Evolutionary conservation across 345 rosid genomes (phyloP).

Genomic region (Citrus australasica): DNA sequence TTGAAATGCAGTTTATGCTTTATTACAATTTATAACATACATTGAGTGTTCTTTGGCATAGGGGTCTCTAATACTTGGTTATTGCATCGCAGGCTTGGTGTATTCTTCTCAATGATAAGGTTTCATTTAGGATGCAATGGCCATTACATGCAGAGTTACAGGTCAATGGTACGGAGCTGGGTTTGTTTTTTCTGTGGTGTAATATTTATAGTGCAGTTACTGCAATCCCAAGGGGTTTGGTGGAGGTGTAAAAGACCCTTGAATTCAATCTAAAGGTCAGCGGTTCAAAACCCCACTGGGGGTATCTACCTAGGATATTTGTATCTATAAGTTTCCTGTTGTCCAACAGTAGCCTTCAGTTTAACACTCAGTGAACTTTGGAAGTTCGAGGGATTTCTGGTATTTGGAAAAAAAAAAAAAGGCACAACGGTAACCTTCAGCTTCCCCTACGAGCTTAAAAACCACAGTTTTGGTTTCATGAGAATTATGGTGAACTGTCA

Average conservation of each 20-base stretch:
- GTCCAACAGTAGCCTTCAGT: neutral
- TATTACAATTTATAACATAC: neutral
- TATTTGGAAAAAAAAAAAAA: neutral
- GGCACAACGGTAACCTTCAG: neutral
- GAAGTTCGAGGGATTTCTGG: neutral
- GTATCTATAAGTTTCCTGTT: neutral
- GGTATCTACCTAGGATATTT: neutral
- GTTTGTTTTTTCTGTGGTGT: neutral
- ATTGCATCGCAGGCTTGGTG: conserved; percentile 30
- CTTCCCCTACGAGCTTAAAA: neutral
- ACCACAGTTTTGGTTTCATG: neutral
- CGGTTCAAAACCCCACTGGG: neutral
- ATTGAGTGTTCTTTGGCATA: neutral
- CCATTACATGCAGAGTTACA: conserved; percentile 20
- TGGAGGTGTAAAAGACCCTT: neutral
- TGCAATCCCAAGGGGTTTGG: neutral
- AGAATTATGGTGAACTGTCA: neutral
- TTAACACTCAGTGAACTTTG: neutral
- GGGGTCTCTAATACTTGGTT: neutral
- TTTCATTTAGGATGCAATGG: conserved; percentile 36
- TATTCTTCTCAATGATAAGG: conserved; percentile 32
- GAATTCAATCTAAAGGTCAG: neutral
- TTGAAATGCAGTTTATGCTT: neutral
- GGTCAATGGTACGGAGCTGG: conserved; percentile 26
- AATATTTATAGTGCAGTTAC: neutral